Conservation (phyloP, 2,329 filamentous ascomycete species). For the Penicillium sumatraense region DNA sequence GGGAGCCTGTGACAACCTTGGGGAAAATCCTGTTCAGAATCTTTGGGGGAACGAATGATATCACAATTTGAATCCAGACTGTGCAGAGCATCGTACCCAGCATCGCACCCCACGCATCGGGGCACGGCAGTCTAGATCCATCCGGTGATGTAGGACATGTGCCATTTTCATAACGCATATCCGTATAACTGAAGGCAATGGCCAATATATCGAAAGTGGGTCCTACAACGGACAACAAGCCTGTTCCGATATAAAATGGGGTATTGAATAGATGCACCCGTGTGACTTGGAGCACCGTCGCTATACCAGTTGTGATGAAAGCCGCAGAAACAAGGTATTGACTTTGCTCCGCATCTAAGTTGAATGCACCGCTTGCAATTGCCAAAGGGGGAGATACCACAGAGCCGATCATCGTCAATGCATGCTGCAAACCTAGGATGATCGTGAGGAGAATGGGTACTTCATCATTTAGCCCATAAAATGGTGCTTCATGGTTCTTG, state of each 20-base stretch:
- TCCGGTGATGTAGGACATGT: conserved; percentile 64
- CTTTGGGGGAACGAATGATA: conserved; percentile 74
- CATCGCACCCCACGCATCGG: conserved; percentile 75
- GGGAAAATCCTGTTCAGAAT: conserved; percentile 75
- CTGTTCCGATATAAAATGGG: conserved; percentile 77
- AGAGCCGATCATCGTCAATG: conserved; percentile 75
- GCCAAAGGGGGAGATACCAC: conserved; percentile 81
- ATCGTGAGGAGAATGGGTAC: conserved; percentile 77
- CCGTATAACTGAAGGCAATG: conserved; percentile 71
- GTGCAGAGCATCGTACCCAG: conserved; percentile 71
- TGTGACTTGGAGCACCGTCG: conserved; percentile 77
- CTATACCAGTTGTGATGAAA: conserved; percentile 76
- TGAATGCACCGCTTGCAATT: conserved; percentile 65
- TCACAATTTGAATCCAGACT: conserved; percentile 70
- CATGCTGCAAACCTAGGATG: conserved; percentile 78
- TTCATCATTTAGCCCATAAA: conserved; percentile 80
- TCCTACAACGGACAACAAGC: conserved; percentile 77
- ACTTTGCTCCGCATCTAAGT: conserved; percentile 63
- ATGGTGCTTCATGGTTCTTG: conserved; percentile 65
- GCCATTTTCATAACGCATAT: conserved; percentile 75
- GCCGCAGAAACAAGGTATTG: conserved; percentile 81
- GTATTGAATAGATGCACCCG: conserved; percentile 74
- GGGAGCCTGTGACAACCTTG: conserved; percentile 76
- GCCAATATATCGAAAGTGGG: conserved; percentile 79
- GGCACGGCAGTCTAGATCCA: conserved; percentile 73